A percentile compares a stretch with the other conserved stretches of the same genome.
phyloP scores from a whole-genome alignment of 768 basidiomycete species.

The Hortiboletus flavorubellus region DNA sequence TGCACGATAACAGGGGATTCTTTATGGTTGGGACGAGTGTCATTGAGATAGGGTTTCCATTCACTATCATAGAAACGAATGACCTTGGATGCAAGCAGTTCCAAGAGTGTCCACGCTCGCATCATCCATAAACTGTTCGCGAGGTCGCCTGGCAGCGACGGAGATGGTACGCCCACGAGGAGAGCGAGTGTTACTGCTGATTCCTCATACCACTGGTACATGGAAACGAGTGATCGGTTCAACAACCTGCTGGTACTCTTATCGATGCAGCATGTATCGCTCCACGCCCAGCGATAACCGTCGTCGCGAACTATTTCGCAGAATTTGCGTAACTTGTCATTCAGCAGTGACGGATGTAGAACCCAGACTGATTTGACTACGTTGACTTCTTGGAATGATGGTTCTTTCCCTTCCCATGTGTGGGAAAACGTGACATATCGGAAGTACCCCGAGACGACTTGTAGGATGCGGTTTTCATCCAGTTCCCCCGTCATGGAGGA shows the following conservation, averaged over 20 bases:
- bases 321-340: conserved; percentile 10
- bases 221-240: conserved; percentile 5
- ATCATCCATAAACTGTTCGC: conserved; percentile 7
- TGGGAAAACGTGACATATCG: conserved; percentile 16
- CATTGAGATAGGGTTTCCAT: conserved; percentile 10
- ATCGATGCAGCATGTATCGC: conserved; percentile 12
- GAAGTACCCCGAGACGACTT: conserved; percentile 8
- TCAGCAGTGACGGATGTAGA: neutral
- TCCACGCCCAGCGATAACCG: conserved; percentile 14
- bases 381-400: conserved; percentile 11
- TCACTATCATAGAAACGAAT: conserved; percentile 11
- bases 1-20: conserved; percentile 4
- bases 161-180: conserved; percentile 1
- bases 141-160: conserved; percentile 4
- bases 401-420: conserved; percentile 14
- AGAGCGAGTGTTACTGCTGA: conserved; percentile 4
- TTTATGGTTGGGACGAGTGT: conserved; percentile 7
- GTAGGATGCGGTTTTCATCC: conserved; percentile 4
- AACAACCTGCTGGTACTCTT: conserved; percentile 1
- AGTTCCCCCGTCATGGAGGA: conserved; percentile 10
- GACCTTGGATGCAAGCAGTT: conserved; percentile 9
- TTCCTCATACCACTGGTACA: conserved; percentile 12
- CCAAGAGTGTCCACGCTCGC: conserved; percentile 13
- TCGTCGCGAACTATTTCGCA: conserved; percentile 5
- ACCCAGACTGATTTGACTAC: conserved; percentile 8